These are phyloP conservation scores for Thermomucor indicae-seudaticae DNA, from an alignment of 371 early-diverging fungal genomes.

Conservation along the genomic window DNA sequence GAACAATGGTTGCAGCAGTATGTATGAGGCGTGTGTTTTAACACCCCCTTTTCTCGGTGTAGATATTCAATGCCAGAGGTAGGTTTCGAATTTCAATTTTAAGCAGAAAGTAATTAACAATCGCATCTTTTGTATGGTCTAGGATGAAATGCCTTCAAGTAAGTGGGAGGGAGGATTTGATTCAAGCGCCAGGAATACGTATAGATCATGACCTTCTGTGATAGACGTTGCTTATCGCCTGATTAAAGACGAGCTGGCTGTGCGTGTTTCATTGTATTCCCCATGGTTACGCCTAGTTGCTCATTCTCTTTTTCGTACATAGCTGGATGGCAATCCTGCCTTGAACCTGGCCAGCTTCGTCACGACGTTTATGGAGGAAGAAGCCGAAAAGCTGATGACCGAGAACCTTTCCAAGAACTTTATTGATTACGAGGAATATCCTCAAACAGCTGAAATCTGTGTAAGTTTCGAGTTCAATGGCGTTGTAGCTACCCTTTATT, in stretches of 20 bases:
- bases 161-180: constrained; percentile 5
- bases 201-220: neutral
- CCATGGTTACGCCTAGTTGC: no score
- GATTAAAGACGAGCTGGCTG: constrained; percentile 43
- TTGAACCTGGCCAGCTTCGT: constrained; percentile 75
- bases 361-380: constrained; percentile 52
- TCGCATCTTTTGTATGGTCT: no score
- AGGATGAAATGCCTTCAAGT: constrained; percentile 48
- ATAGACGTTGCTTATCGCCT: constrained; percentile 40
- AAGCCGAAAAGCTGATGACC: constrained; percentile 67
- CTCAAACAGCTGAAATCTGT: constrained; percentile 39
- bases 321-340: constrained; percentile 66
- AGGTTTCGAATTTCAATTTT: constrained; percentile 5
- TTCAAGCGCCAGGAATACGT: no score
- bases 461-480: constrained; percentile 26
- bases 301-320: no score
- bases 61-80: constrained; percentile 43
- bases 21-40: neutral
- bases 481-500: no score
- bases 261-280: constrained; percentile 12
- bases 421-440: constrained; percentile 72
- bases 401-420: constrained; percentile 71
- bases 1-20: neutral
- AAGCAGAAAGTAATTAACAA: no score
- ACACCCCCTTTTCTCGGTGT: neutral